Conservation (phyloP, 2,329 filamentous ascomycete species). For the Colletotrichum graminicola region DNA sequence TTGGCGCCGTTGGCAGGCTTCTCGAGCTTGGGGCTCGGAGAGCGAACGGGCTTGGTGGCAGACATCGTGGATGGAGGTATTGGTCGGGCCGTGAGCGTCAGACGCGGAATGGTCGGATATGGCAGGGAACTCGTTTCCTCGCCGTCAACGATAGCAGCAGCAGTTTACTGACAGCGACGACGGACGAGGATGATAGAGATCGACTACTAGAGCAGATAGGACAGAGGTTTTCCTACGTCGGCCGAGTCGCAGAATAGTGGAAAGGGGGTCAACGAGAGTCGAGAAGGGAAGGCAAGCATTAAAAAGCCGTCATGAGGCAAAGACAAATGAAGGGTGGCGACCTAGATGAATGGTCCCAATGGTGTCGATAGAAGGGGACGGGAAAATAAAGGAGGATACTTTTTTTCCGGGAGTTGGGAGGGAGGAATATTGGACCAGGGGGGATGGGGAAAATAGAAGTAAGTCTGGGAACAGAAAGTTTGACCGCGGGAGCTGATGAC, state of each 20-base stretch:
- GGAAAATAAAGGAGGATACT: conserved; percentile 23
- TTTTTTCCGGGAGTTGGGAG: conserved; percentile 19
- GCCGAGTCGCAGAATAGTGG: conserved; percentile 13
- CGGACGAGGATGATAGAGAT: conserved; percentile 18
- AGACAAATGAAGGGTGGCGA: conserved; percentile 42
- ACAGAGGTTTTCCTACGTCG: conserved; percentile 15
- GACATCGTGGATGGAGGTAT: conserved; percentile 21
- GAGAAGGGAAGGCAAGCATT: conserved; percentile 57
- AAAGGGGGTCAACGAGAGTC: conserved; percentile 53
- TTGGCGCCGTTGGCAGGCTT: conserved; percentile 48
- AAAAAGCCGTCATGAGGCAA: conserved; percentile 51
- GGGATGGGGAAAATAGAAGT: conserved; percentile 26
- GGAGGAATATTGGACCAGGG: conserved; percentile 40
- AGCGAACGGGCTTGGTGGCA: conserved; percentile 31
- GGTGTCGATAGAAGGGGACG: conserved; percentile 11
- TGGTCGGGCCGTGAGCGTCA: neutral
- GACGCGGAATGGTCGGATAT: neutral
- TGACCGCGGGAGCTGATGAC: conserved; percentile 40
- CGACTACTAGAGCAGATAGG: conserved; percentile 6
- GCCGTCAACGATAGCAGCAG: conserved; percentile 5
- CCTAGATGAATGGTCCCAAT: conserved; percentile 33
- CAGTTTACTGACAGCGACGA: conserved; percentile 14
- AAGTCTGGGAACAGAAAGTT: conserved; percentile 38
- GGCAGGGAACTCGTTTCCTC: conserved; percentile 13
- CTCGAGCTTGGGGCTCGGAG: conserved; percentile 39